These are phyloP conservation scores for Zygosaccharomyces sapae DNA, from an alignment of 1,139 yeast species.

Conservation along the genomic window DNA sequence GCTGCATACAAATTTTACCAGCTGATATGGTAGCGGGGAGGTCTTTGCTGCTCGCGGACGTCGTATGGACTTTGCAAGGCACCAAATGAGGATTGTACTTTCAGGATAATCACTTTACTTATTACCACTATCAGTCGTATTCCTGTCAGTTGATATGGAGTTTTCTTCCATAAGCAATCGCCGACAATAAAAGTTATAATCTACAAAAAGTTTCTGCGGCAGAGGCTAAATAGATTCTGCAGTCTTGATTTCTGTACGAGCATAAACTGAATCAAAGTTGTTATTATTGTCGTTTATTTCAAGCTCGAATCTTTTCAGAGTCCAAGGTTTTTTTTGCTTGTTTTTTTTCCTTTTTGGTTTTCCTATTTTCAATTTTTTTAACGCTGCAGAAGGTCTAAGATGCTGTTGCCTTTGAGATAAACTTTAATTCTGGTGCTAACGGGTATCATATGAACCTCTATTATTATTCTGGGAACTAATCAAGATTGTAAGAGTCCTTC, in stretches of 20 bases:
- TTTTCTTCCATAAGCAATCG: background rate
- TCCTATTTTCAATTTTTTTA: background rate
- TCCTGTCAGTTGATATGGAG: too few species aligned
- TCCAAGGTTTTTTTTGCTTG: background rate
- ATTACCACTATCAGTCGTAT: background rate
- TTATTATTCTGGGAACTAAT: background rate
- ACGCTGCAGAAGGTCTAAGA: background rate
- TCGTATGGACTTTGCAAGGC: conserved; percentile 13
- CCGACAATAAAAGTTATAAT: too few species aligned
- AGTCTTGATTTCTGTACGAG: background rate
- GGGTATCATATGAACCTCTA: background rate
- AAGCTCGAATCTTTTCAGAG: background rate
- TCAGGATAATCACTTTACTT: too few species aligned
- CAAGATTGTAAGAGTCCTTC: background rate
- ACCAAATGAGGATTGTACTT: background rate
- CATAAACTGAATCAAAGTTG: background rate
- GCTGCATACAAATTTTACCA: conserved; percentile 28
- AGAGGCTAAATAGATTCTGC: too few species aligned
- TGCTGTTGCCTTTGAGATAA: background rate
- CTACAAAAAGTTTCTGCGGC: too few species aligned
- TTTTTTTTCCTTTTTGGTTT: too few species aligned
- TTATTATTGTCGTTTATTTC: background rate
- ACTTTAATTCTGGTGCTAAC: background rate
- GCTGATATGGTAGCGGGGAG: conserved; percentile 12
- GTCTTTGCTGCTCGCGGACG: conserved; percentile 27